Conservation (phyloP, 1,284 basidiomycete genomes). For the Ceratorhiza oryzae-sativae region DNA sequence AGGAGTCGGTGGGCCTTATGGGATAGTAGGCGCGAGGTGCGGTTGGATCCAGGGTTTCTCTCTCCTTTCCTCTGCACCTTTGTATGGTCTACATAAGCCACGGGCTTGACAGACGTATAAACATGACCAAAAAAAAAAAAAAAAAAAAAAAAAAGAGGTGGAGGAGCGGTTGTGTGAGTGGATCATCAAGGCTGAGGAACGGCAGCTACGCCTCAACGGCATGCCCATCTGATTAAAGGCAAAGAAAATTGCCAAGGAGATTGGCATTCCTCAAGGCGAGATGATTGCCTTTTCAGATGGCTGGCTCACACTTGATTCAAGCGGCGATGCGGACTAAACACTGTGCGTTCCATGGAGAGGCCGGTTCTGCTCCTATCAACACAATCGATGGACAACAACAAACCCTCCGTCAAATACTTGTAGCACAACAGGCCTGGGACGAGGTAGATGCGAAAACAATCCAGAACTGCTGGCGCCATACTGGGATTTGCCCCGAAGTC, state of each 20-base stretch:
- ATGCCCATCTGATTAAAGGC: slow-evolving; percentile 5
- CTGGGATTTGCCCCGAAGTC: slow-evolving; percentile 42
- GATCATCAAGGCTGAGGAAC: slow-evolving; percentile 17
- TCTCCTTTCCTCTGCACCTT: too few species aligned
- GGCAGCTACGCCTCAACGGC: neutral
- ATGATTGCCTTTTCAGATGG: slow-evolving; percentile 19
- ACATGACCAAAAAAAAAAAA: too few species aligned
- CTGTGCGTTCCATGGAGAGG: slow-evolving; percentile 52
- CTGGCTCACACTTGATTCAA: slow-evolving; percentile 28
- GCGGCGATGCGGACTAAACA: slow-evolving; percentile 46
- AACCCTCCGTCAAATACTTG: slow-evolving; percentile 34
- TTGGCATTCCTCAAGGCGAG: slow-evolving; percentile 15
- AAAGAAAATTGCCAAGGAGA: slow-evolving; percentile 1
- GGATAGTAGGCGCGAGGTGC: too few species aligned
- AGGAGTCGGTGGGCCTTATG: too few species aligned
- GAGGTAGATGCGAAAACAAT: slow-evolving; percentile 48
- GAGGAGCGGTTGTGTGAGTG: slow-evolving; percentile 7
- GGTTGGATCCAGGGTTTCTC: too few species aligned
- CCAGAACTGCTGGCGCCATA: slow-evolving; percentile 51
- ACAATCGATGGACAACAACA: neutral
- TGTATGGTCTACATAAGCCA: too few species aligned
- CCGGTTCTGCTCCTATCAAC: slow-evolving; percentile 47
- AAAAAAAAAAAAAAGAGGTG: too few species aligned
- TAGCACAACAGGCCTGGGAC: slow-evolving; percentile 50
- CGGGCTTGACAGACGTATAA: too few species aligned